Conservation (phyloP, 345 rosid species). For the Garcia nutans region DNA sequence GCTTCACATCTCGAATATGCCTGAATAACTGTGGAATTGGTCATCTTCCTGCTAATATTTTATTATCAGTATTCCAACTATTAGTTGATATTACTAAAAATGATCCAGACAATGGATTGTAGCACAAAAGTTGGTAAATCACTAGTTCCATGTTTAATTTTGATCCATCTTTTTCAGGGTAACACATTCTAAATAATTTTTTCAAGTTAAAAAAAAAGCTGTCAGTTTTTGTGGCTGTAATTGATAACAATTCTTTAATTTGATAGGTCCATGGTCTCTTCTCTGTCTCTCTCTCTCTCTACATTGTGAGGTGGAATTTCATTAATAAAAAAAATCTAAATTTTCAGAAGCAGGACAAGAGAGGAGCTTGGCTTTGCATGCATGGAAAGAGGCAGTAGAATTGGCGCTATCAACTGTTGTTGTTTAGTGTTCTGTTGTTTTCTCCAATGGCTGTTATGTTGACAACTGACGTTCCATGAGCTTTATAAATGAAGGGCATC, state of each 20-base stretch:
- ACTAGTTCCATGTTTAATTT: neutral
- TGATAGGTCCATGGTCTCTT: neutral
- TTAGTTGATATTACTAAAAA: neutral
- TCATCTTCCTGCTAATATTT: neutral
- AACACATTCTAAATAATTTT: too few species aligned
- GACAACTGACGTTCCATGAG: neutral
- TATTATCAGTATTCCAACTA: neutral
- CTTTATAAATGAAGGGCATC: neutral
- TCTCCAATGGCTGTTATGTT: neutral
- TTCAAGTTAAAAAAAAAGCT: too few species aligned
- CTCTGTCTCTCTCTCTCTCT: neutral
- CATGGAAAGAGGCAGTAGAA: neutral
- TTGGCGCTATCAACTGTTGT: neutral
- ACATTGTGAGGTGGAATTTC: too few species aligned
- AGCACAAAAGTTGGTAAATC: neutral
- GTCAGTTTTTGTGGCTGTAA: neutral
- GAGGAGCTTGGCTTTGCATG: neutral
- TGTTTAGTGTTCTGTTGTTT: neutral
- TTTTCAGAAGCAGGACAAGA: neutral
- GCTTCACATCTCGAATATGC: neutral
- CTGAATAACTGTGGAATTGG: neutral
- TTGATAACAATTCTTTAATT: neutral
- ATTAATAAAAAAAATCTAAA: too few species aligned
- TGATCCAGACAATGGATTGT: neutral
- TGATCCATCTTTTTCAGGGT: neutral